Percentiles rank a stretch among this genome's conserved stretches.
Evolutionary conservation across 2,329 filamentous ascomycete genomes (phyloP).

Genomic region (Penicillium palitans): DNA sequence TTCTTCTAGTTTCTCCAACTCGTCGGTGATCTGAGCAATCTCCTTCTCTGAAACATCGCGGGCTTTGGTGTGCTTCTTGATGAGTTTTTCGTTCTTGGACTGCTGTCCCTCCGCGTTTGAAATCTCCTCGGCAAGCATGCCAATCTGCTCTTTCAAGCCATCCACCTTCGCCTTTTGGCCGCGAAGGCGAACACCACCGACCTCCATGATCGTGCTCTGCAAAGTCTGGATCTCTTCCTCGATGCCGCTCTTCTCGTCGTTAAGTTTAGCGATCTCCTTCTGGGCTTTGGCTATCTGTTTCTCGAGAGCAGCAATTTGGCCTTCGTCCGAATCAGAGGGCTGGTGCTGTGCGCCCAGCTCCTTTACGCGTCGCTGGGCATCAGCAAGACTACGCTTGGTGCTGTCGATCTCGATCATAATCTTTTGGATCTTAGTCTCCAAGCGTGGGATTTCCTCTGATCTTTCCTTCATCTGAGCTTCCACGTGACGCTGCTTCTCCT

Average conservation of each 20-base stretch:
- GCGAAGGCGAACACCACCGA: slow-evolving; percentile 89
- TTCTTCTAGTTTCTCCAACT: slow-evolving; percentile 74
- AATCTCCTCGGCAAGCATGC: slow-evolving; percentile 74
- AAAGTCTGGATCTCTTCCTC: slow-evolving; percentile 90
- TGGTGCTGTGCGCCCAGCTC: slow-evolving; percentile 81
- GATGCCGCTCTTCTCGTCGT: slow-evolving; percentile 79
- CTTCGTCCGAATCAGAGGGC: slow-evolving; percentile 76
- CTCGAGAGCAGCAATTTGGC: slow-evolving; percentile 68
- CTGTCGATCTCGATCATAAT: slow-evolving; percentile 85
- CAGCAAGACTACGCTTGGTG: slow-evolving; percentile 76
- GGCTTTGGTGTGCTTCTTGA: slow-evolving; percentile 81
- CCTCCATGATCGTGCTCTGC: slow-evolving; percentile 97
- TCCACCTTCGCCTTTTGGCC: slow-evolving; percentile 90
- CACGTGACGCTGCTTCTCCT: slow-evolving; percentile 77
- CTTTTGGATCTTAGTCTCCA: slow-evolving; percentile 92
- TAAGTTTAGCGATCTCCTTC: slow-evolving; percentile 76
- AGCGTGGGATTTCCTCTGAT: slow-evolving; percentile 73
- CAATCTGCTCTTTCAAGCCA: slow-evolving; percentile 80
- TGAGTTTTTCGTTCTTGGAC: slow-evolving; percentile 92
- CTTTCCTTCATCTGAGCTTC: slow-evolving; percentile 72
- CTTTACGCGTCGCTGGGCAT: slow-evolving; percentile 80
- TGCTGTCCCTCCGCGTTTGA: slow-evolving; percentile 84
- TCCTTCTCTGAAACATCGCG: slow-evolving; percentile 77
- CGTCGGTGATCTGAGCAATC: slow-evolving; percentile 67
- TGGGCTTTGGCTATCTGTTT: slow-evolving; percentile 71